Evolutionary conservation across 768 basidiomycete genomes (phyloP).

Genomic region (Dioszegia hungarica): DNA sequence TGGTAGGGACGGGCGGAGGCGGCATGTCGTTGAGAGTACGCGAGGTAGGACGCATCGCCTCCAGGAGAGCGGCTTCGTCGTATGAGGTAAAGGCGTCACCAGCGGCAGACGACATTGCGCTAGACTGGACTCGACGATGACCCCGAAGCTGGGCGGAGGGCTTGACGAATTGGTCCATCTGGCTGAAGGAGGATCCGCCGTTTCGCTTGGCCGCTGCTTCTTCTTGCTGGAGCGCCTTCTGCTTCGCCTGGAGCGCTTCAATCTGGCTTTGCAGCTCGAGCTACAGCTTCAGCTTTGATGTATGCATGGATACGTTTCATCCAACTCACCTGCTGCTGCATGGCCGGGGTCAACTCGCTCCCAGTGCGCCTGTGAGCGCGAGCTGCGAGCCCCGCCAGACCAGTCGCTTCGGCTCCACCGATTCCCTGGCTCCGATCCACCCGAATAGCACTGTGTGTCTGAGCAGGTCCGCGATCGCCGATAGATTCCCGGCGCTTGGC

Average conservation of each 20-base stretch:
- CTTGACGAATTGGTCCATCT: slow-evolving; percentile 19
- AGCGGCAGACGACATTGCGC: slow-evolving; percentile 18
- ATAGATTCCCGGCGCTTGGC: slow-evolving; percentile 50
- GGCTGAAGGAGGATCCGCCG: slow-evolving; percentile 18
- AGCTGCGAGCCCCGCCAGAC: slow-evolving; percentile 47
- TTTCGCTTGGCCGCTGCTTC: slow-evolving; percentile 20
- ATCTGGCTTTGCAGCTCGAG: slow-evolving; percentile 48
- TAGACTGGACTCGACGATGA: slow-evolving; percentile 40
- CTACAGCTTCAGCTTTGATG: slow-evolving; percentile 25
- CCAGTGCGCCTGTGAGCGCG: slow-evolving; percentile 48
- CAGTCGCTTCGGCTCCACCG: slow-evolving; percentile 42
- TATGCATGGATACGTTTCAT: neutral
- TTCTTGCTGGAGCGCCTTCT: slow-evolving; percentile 45
- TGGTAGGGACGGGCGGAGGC: slow-evolving; percentile 38
- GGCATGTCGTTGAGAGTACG: slow-evolving; percentile 32
- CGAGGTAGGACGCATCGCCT: slow-evolving; percentile 7
- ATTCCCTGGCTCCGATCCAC: slow-evolving; percentile 34
- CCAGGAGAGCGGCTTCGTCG: slow-evolving; percentile 15
- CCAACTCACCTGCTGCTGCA: slow-evolving; percentile 81
- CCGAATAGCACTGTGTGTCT: slow-evolving; percentile 11
- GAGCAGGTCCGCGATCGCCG: slow-evolving; percentile 37
- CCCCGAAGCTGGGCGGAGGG: slow-evolving; percentile 24
- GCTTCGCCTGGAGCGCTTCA: slow-evolving; percentile 48
- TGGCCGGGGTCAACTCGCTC: slow-evolving; percentile 62
- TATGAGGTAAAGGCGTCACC: neutral